Conservation (phyloP, 306 rosid species). For the Quercus rubra region DNA sequence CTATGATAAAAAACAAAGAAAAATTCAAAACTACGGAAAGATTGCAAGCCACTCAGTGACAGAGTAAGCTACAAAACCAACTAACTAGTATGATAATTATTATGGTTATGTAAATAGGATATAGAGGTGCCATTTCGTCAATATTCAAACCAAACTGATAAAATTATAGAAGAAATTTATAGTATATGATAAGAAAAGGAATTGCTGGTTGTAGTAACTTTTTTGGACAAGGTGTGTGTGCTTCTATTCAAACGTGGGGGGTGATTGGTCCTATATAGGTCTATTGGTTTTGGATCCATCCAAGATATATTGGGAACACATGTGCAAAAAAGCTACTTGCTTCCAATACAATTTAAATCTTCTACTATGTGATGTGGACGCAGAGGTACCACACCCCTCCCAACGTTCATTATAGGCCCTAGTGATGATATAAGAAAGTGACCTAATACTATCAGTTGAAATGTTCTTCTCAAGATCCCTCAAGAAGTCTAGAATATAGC, state of each 20-base stretch:
- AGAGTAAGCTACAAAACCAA: background rate
- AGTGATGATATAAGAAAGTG: conserved; percentile 35
- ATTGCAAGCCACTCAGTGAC: background rate
- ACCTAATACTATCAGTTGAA: conserved; percentile 32
- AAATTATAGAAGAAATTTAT: background rate
- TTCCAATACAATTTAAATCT: conserved; percentile 47
- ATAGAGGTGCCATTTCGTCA: background rate
- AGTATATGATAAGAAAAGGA: conserved; percentile 8
- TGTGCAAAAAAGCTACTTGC: conserved; percentile 43
- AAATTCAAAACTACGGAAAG: background rate
- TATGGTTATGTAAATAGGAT: background rate
- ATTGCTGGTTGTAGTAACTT: conserved; percentile 34
- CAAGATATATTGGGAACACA: conserved; percentile 31
- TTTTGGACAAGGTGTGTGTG: conserved; percentile 49
- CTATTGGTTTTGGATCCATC: conserved; percentile 35
- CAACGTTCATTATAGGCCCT: conserved; percentile 34
- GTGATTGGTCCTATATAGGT: conserved; percentile 16
- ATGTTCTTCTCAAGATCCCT: conserved; percentile 5
- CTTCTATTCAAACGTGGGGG: conserved; percentile 26
- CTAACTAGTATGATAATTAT: too few species aligned
- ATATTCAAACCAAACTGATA: conserved; percentile 4
- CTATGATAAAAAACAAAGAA: background rate
- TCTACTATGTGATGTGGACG: conserved; percentile 21
- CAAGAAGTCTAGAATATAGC: background rate
- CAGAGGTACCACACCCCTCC: conserved; percentile 24